Base-by-base conservation (phyloP, 2,329 filamentous ascomycete genomes). In the Aspergillus sp. region DNA sequence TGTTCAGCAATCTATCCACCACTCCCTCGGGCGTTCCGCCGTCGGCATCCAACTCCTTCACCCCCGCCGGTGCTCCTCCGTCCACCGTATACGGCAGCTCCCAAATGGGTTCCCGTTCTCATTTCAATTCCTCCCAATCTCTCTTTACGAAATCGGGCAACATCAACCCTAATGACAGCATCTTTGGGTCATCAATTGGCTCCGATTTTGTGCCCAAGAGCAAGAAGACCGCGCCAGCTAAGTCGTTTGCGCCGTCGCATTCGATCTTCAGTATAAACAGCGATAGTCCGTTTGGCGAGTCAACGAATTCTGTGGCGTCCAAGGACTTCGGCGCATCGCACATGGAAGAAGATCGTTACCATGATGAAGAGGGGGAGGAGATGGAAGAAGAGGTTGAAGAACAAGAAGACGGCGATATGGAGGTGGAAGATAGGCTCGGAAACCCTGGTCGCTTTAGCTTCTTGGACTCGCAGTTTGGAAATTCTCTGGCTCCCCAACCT, bases 21-120 rank as follows among this genome's bases (percentile, higher is more conserved):
- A 84, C 82, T 14, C 82, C 82, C 48, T 79, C 79, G 44, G 82
- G 80, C 38, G 76, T 74, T 52, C 81, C 82, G 1, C 81, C 80
- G 22, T 79, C 79, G 30, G 75, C 73, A 53, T 69, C 73, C 22
- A 67, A 68, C 55, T 83, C 81, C n/a, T 82, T 82, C 49, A 83
- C 81, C 19, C 82, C 82, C 30, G 74, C 76, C 51, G 81, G 78
- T 3, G 74, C 74, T 41, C 80, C 80, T 44, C 78, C 80, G 24
- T 76, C 77, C 6, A 74, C 74, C 41, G 60, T 79, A 17, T 79
- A 82, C 58, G 78, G 77, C 47, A 79, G 75, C 65, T 81, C 82
- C 14, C 75, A 76, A 54, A 67, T 78, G 51, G 71, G 69, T 22
- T 60, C 66, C 54, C 54, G 65, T 52, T 66, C 70, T 55, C 60